A percentile compares a stretch with the other conserved stretches of the same genome.
Evolutionary conservation across 768 basidiomycete species (phyloP).

Genomic region (Boletus subparvulus): DNA sequence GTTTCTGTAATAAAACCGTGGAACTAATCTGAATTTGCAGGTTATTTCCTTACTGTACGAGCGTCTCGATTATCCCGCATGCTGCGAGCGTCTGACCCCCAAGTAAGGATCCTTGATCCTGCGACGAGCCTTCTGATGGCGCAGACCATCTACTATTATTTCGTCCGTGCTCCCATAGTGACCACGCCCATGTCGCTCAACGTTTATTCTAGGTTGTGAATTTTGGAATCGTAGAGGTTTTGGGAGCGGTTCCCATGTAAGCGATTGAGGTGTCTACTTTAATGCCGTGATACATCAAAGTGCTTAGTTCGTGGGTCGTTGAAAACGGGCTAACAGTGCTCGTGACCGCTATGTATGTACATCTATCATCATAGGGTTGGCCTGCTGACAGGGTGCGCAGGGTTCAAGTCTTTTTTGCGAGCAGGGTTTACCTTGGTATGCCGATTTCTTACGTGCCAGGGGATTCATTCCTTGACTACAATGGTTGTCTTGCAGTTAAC

Average conservation of each 20-base stretch:
- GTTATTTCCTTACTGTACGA: conserved; percentile 18
- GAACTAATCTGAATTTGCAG: neutral
- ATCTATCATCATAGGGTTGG: neutral
- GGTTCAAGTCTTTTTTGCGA: conserved; percentile 15
- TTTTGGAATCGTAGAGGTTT: conserved; percentile 10
- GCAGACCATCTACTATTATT: conserved; percentile 18
- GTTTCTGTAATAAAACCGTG: neutral
- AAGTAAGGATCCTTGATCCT: conserved; percentile 15
- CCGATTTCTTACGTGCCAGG: neutral
- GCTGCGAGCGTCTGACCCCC: neutral
- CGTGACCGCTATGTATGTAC: conserved; percentile 15
- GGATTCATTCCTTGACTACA: neutral
- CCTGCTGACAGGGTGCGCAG: conserved; percentile 4
- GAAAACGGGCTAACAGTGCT: conserved; percentile 16
- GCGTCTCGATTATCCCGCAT: neutral
- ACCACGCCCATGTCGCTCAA: neutral
- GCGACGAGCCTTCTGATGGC: conserved; percentile 18
- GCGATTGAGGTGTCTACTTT: neutral
- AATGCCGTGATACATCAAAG: neutral
- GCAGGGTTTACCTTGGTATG: conserved; percentile 10
- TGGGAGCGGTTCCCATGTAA: conserved; percentile 11
- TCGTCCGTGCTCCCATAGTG: conserved; percentile 8
- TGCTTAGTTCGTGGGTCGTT: conserved; percentile 15
- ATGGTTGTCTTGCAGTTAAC: conserved; percentile 4
- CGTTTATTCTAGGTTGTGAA: conserved; percentile 6